Conservation (phyloP, 148 eudicot genomes). For the Fagopyrum tataricum region DNA sequence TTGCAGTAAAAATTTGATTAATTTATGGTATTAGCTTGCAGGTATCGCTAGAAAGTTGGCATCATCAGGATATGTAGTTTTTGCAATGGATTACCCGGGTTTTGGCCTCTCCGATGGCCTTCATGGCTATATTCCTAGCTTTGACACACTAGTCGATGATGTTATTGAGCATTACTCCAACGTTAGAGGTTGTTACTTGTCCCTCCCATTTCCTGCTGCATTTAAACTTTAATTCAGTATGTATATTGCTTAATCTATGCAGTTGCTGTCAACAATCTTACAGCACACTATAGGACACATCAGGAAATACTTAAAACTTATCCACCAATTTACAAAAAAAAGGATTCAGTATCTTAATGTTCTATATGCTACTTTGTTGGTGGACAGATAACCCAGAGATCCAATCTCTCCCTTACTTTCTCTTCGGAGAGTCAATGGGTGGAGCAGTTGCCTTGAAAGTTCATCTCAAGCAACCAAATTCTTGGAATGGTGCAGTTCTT, state of each 20-base stretch:
- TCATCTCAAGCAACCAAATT: slow-evolving; percentile 76
- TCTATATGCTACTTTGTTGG: not conserved
- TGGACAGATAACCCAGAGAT: slow-evolving; percentile 67
- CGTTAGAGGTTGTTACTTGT: slow-evolving; percentile 46
- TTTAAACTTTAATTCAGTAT: not conserved
- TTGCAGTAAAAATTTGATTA: slow-evolving; percentile 15
- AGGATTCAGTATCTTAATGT: not conserved
- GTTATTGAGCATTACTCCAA: slow-evolving; percentile 77
- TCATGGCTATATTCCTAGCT: slow-evolving; percentile 78
- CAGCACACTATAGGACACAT: too few species aligned
- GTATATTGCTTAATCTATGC: not conserved
- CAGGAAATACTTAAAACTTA: too few species aligned
- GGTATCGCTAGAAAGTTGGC: slow-evolving; percentile 88
- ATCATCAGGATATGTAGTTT: slow-evolving; percentile 78
- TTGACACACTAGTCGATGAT: slow-evolving; percentile 69
- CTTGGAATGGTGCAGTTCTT: slow-evolving; percentile 89
- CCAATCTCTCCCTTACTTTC: slow-evolving; percentile 46
- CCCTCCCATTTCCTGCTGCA: not conserved
- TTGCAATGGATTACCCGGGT: slow-evolving; percentile 96
- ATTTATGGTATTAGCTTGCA: slow-evolving; percentile 31
- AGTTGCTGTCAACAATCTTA: too few species aligned
- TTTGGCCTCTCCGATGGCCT: slow-evolving; percentile 98
- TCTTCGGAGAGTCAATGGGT: slow-evolving; percentile 94
- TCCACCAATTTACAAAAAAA: not conserved
- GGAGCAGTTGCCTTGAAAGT: slow-evolving; percentile 91